A percentile compares a stretch with the other conserved stretches of the same genome.
Evolutionary conservation across 345 rosid species (phyloP).

Genomic region (Turnera subulata): DNA sequence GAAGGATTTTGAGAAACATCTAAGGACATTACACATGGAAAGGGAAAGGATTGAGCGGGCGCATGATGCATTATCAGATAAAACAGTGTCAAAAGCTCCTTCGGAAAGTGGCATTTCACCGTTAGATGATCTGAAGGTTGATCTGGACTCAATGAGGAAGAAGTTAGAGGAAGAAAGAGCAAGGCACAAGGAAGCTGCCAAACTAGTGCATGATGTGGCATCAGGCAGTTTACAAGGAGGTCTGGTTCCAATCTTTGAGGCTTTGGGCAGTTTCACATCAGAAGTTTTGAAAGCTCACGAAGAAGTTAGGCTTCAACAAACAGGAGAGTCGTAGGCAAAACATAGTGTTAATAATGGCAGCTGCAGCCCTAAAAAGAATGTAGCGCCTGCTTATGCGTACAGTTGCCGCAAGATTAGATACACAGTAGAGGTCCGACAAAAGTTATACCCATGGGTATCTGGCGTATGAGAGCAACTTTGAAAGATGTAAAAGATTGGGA

Average conservation of each 20-base stretch:
- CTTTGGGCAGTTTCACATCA: conserved; percentile 69
- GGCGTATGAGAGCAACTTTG: background rate
- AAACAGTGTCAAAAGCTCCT: conserved; percentile 47
- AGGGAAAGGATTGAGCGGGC: conserved; percentile 56
- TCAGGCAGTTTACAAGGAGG: conserved; percentile 80
- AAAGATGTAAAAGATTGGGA: background rate
- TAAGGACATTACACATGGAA: conserved; percentile 50
- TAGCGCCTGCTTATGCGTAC: conserved; percentile 9
- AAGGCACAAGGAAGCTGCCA: conserved; percentile 68
- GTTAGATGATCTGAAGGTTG: conserved; percentile 78
- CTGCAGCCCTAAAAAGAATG: background rate
- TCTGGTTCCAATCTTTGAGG: conserved; percentile 77
- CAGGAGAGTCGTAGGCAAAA: conserved; percentile 15
- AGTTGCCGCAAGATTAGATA: conserved; percentile 9
- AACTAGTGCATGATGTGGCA: conserved; percentile 67
- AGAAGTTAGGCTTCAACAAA: conserved; percentile 54
- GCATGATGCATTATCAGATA: conserved; percentile 57
- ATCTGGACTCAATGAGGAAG: conserved; percentile 81
- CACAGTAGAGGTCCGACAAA: background rate
- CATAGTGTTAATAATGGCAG: background rate
- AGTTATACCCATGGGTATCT: conserved; percentile 4
- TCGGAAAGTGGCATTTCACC: conserved; percentile 66
- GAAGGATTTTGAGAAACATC: conserved; percentile 72
- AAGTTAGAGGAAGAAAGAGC: conserved; percentile 67
- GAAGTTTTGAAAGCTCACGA: conserved; percentile 76